A percentile compares a stretch with the other conserved stretches of the same genome.
phyloP scores from a whole-genome alignment of 2,329 filamentous ascomycete genomes.

The Dothideomycetes sp. region DNA sequence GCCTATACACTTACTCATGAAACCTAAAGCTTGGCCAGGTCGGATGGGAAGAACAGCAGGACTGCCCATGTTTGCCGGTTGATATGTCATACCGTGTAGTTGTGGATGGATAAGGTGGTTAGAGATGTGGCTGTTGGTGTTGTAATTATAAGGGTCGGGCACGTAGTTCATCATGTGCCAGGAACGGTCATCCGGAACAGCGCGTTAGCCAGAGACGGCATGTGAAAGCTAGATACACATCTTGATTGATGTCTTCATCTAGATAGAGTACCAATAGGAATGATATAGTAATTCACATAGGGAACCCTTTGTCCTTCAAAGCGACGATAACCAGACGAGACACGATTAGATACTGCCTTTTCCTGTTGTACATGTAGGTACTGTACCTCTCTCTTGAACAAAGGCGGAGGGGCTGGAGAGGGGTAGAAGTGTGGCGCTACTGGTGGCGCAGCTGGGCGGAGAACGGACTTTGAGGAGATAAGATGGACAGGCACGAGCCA shows the following conservation, averaged over 20 bases:
- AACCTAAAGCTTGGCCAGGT: conserved; percentile 27
- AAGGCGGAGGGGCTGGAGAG: neutral
- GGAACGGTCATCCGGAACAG: conserved; percentile 2
- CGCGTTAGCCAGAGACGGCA: no score
- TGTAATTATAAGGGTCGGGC: neutral
- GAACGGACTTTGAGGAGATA: neutral
- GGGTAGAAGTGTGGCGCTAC: neutral
- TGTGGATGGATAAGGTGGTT: neutral
- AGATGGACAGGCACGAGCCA: neutral
- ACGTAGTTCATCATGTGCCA: conserved; percentile 1
- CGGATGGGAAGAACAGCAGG: conserved; percentile 2
- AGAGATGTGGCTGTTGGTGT: neutral
- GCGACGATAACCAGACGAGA: neutral
- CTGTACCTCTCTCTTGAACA: no score
- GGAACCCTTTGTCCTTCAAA: no score
- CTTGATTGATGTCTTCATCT: no score
- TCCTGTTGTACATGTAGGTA: no score
- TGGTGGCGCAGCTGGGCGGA: neutral
- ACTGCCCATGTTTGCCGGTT: neutral
- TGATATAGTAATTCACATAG: no score
- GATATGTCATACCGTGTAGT: neutral
- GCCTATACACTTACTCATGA: conserved; percentile 29
- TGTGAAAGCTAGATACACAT: no score
- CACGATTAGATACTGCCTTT: neutral
- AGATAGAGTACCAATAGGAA: no score